Evolutionary conservation across 768 basidiomycete species (phyloP).

Genomic region (Tulasnella sp.): DNA sequence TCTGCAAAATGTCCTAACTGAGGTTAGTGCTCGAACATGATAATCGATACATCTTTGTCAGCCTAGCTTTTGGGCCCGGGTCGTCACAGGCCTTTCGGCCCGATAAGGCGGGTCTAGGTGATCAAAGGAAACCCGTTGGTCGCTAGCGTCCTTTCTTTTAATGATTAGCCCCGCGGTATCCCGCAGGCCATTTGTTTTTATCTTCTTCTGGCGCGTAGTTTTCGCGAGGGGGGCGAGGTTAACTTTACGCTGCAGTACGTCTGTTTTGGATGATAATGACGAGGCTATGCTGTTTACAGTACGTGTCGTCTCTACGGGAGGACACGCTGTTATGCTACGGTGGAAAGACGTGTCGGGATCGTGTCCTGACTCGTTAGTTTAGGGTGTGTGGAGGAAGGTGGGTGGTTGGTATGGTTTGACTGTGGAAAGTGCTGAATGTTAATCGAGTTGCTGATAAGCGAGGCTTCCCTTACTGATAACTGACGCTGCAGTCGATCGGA

Average conservation of each 20-base stretch:
- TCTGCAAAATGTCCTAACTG: neutral
- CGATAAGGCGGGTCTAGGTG: neutral
- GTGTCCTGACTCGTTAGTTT: neutral
- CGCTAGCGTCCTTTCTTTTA: neutral
- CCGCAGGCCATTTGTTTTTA: neutral
- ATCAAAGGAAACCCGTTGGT: neutral
- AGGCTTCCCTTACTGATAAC: neutral
- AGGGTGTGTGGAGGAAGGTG: neutral
- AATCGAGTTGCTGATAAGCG: neutral
- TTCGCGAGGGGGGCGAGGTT: neutral
- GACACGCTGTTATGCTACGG: neutral
- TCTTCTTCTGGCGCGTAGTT: neutral
- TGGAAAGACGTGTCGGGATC: neutral
- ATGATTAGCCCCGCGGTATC: neutral
- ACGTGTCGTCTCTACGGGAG: neutral
- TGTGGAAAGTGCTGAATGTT: neutral
- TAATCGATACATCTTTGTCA: neutral
- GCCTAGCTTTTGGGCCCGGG: neutral
- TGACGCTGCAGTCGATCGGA: neutral
- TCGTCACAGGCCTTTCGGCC: neutral
- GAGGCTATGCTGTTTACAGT: neutral
- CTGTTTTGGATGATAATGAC: neutral
- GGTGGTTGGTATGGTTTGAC: neutral
- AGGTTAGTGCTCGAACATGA: neutral
- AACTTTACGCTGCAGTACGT: neutral